Conservation (phyloP, 495 filamentous ascomycete genomes). For the Usnea hakonensis region DNA sequence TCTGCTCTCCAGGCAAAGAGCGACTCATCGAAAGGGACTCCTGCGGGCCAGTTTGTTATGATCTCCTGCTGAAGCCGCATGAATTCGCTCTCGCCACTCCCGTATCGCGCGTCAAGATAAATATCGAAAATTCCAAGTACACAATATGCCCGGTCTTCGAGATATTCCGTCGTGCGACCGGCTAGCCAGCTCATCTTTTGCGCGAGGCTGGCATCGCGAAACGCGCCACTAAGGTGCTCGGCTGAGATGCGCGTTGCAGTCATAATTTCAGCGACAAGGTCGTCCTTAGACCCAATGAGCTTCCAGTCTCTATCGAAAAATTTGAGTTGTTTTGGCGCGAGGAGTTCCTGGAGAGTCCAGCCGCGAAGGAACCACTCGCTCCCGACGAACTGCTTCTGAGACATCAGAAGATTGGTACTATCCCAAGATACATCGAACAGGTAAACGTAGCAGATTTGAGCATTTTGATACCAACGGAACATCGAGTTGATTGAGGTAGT, state of each 20-base stretch:
- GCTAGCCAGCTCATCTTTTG: constrained; percentile 15
- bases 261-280: constrained; percentile 5
- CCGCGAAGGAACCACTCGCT: too few relatives aligned
- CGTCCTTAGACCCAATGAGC: constrained; percentile 6
- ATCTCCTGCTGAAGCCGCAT: constrained; percentile 5
- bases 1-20: constrained; percentile 6
- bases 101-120: constrained; percentile 6
- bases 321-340: too few relatives aligned
- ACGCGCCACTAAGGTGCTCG: constrained; percentile 5
- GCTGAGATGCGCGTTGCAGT: constrained; percentile 6
- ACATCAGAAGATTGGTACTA: constrained; percentile 5
- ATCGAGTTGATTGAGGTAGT: constrained; percentile 1
- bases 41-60: constrained; percentile 1
- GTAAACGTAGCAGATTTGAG: too few relatives aligned
- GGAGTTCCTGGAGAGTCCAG: too few relatives aligned
- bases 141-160: constrained; percentile 17
- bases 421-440: background rate
- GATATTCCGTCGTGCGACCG: background rate
- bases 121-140: constrained; percentile 17
- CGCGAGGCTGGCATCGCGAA: constrained; percentile 4
- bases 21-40: constrained; percentile 4
- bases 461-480: constrained; percentile 1
- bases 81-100: constrained; percentile 6
- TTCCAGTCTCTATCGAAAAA: too few relatives aligned
- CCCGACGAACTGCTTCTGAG: background rate